These are phyloP conservation scores for Trametes elegans DNA, from an alignment of 768 basidiomycete species.

Conservation along the genomic window DNA sequence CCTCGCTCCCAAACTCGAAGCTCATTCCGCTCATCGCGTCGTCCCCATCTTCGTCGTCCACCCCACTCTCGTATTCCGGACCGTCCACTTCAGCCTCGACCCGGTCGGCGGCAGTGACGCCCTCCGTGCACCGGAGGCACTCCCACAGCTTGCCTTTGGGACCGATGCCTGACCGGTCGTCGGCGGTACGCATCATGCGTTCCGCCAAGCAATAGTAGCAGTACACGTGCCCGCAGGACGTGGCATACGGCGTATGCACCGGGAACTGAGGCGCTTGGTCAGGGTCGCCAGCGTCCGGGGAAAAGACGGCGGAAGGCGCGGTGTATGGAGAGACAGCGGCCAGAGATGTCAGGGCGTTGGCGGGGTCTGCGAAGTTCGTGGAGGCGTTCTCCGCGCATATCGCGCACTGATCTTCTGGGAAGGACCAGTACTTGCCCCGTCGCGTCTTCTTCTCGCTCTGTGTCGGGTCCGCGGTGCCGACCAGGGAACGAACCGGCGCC, in stretches of 20 bases:
- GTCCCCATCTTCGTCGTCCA: conserved; percentile 16
- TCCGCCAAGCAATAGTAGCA: conserved; percentile 94
- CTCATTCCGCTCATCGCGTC: conserved; percentile 12
- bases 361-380: conserved; percentile 52
- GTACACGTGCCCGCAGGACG: conserved; percentile 83
- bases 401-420: conserved; percentile 79
- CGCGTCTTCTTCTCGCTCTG: conserved; percentile 6
- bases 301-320: background rate
- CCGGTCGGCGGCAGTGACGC: conserved; percentile 64
- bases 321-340: conserved; percentile 29
- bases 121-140: conserved; percentile 76
- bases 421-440: conserved; percentile 63
- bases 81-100: conserved; percentile 43
- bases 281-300: conserved; percentile 9
- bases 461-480: conserved; percentile 7
- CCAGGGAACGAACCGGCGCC: conserved; percentile 30
- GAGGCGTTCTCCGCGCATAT: conserved; percentile 83
- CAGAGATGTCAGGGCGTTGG: conserved; percentile 43
- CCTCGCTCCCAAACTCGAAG: conserved; percentile 28
- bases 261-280: conserved; percentile 54
- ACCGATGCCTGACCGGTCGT: conserved; percentile 43
- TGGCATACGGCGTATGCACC: conserved; percentile 78
- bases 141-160: conserved; percentile 64
- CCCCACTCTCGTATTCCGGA: conserved; percentile 25
- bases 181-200: conserved; percentile 69